Conservation (phyloP, 495 filamentous ascomycete species). For the Gamarada debralockiae region DNA sequence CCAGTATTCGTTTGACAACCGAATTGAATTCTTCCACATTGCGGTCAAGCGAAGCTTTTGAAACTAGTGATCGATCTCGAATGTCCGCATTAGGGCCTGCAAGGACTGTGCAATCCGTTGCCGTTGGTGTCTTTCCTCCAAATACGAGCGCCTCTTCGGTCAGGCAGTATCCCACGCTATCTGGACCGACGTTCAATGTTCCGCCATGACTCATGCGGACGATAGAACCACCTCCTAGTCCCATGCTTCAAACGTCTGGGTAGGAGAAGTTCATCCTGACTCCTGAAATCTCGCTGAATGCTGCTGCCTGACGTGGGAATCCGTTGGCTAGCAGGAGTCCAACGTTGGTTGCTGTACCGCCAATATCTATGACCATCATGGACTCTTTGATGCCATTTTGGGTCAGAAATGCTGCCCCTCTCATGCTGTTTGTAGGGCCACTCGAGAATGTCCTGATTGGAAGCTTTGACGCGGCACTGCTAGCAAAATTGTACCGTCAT, state of each 20-base stretch:
- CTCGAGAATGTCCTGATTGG: constrained; percentile 48
- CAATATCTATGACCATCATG: constrained; percentile 46
- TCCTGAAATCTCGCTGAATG: constrained; percentile 43
- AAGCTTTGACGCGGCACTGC: constrained; percentile 35
- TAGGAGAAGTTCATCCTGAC: constrained; percentile 50
- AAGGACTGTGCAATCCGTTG: constrained; percentile 46
- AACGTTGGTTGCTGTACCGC: constrained; percentile 53
- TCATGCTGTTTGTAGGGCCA: constrained; percentile 48
- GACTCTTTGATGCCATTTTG: constrained; percentile 19
- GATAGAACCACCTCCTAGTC: constrained; percentile 49
- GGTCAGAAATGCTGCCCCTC: constrained; percentile 43
- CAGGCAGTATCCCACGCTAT: constrained; percentile 41
- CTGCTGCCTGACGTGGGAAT: constrained; percentile 49
- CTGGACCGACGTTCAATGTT: constrained; percentile 37
- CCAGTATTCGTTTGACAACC: constrained; percentile 34
- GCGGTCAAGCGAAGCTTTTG: constrained; percentile 22
- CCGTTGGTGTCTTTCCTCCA: constrained; percentile 43
- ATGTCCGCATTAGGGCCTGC: constrained; percentile 33
- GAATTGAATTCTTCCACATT: constrained; percentile 29
- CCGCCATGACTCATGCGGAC: constrained; percentile 29
- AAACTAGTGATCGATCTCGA: constrained; percentile 29
- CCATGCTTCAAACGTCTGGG: constrained; percentile 47
- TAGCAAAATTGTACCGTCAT: constrained; percentile 45
- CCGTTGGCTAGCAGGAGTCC: constrained; percentile 47
- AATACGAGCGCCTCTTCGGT: constrained; percentile 39